Conservation (phyloP, 2,329 filamentous ascomycete genomes). For the Phaeophleospora eucalypticola region DNA sequence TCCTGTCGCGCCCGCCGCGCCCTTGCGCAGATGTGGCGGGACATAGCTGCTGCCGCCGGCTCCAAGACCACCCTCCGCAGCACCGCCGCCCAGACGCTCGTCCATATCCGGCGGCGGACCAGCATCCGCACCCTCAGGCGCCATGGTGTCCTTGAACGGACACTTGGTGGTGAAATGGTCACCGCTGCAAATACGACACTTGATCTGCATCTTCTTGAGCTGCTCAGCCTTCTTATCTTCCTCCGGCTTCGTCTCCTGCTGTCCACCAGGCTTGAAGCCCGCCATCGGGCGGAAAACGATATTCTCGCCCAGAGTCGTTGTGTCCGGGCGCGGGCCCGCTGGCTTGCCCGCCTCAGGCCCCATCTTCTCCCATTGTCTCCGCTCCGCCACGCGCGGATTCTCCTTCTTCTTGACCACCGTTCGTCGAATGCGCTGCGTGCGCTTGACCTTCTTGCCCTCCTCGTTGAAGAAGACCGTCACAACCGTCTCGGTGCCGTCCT, state of each 20-base stretch:
- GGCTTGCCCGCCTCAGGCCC: conserved; percentile 82
- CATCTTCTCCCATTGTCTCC: conserved; percentile 90
- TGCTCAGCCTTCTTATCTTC: conserved; percentile 67
- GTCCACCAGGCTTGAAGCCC: conserved; percentile 89
- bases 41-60: conserved; percentile 74
- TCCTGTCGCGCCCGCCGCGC: conserved; percentile 56
- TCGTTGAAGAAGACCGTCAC: conserved; percentile 89
- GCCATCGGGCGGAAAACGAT: conserved; percentile 91
- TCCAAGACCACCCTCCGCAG: conserved; percentile 51
- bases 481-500: conserved; percentile 96
- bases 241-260: conserved; percentile 65
- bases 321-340: conserved; percentile 77
- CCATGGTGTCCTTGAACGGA: conserved; percentile 99
- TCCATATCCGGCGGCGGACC: conserved; percentile 44
- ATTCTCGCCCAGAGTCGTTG: conserved; percentile 93
- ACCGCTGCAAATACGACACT: conserved; percentile 97
- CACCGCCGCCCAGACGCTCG: conserved; percentile 44
- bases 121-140: conserved; percentile 59
- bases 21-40: conserved; percentile 83
- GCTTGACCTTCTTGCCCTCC: conserved; percentile 92
- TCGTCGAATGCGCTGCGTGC: conserved; percentile 89
- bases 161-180: conserved; percentile 99
- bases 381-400: conserved; percentile 93
- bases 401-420: conserved; percentile 90
- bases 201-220: conserved; percentile 98